Evolutionary conservation across 441 rosid species (phyloP), one percentile per base, ranked within the genome.

Genomic region (California macrophylla): DNA sequence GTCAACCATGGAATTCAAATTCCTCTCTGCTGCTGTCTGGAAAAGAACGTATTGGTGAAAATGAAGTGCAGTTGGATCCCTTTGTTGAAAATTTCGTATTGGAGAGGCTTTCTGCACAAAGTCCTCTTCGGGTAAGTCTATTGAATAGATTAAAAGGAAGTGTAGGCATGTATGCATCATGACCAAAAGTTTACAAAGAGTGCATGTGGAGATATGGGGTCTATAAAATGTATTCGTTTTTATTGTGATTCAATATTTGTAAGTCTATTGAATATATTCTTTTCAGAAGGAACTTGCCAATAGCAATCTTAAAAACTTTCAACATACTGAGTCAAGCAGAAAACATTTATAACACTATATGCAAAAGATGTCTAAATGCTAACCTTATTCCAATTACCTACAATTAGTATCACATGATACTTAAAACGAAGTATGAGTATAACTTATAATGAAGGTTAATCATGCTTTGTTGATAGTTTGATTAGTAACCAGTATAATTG

Each of bases 51-150:
- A 36, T 69, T 72, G 77, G 78, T 75, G 82, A 69, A 74, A 68
- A 68, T 32, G 91, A 87, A 77, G 89, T 69, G 67, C 80, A 78
- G 66, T 63, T 80, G 69, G 97, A 91, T 76, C 85, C 87, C 67
- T 94, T 94, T 78, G 98, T 94, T 69, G 97, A 91, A 79, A 94
- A 91, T 77, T 89, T 89, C 76, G 91, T 94, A 76, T 76, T 94
- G 87, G 98, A 94, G 83, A 89, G 97, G 71, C 97, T 94, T 72
- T 90, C 98, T 80, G 87, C 81, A 69, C 98, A 94, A 76, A 88
- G 97, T 89, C 96, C 98, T 20, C 87, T 94, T 69, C 91, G 92
- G 82, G 97, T 94, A 89, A 78, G 86, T 69, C 65, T 75, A 50
- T 69, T 65, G 30, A 20, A 21, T 69, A 21, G 34, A 20, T 23